These are phyloP conservation scores for Suhomyces wounanorum DNA, from an alignment of 1,139 yeast genomes.

Conservation along the genomic window DNA sequence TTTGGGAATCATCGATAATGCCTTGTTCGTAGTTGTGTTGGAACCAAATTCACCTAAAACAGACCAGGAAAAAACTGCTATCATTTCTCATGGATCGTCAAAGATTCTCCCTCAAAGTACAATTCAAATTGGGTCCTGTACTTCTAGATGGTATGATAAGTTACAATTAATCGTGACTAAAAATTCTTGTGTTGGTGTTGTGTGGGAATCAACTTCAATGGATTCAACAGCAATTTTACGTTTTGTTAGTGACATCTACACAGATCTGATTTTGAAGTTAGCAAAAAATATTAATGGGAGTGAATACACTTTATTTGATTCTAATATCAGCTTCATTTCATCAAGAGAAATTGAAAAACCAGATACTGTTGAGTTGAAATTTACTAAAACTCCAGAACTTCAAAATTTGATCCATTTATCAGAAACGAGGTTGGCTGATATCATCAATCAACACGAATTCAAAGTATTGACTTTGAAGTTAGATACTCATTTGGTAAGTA, in stretches of 20 bases:
- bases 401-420: conserved; percentile 60
- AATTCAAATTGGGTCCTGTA: conserved; percentile 72
- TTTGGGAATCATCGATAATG: conserved; percentile 56
- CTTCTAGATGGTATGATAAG: conserved; percentile 80
- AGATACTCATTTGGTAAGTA: conserved; percentile 48
- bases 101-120: conserved; percentile 53
- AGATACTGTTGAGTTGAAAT: conserved; percentile 39
- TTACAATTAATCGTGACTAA: conserved; percentile 67
- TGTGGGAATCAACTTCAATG: conserved; percentile 75
- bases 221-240: conserved; percentile 76
- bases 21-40: conserved; percentile 67
- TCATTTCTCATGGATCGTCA: conserved; percentile 68
- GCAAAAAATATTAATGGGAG: conserved; percentile 72
- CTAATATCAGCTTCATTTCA: conserved; percentile 35
- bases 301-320: conserved; percentile 67
- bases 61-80: conserved; percentile 49
- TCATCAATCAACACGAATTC: conserved; percentile 70
- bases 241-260: conserved; percentile 72
- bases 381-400: conserved; percentile 52
- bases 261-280: conserved; percentile 70
- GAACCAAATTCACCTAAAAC: conserved; percentile 49
- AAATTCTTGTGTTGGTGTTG: conserved; percentile 73
- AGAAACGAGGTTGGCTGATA: conserved; percentile 74
- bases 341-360: conserved; percentile 48
- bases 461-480: conserved; percentile 44